Base-by-base conservation (phyloP, 1,284 basidiomycete genomes). In the Dichomitus squalens region DNA sequence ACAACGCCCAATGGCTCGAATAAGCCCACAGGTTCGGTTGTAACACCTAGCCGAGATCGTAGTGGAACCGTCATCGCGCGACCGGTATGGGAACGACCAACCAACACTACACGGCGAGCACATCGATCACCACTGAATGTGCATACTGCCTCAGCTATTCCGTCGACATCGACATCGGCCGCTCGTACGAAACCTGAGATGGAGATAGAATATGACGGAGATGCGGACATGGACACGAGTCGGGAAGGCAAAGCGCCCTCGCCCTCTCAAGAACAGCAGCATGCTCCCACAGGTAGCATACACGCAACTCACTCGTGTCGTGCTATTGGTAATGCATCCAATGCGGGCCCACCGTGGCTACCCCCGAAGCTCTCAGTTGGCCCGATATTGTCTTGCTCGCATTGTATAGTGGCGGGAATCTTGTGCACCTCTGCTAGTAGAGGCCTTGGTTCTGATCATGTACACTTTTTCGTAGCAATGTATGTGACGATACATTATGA, bases 31-130 rank as follows among this genome's bases (percentile, higher is more conserved):
- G 79, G 81, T 0, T 73, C 81, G 7, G 82, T 85, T 34, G 70
- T 85, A 14, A 76, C 84, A 4, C 75, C 75, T 7, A 67, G 78
- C 39, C 78, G 90, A 27, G 88, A 91, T 64, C 83, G 90, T 35
- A 89, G 88, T 62, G 88, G 88, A 5, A 92, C 90, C 0, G 79
- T 91, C 56, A 84, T 91, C 53, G 88, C 81, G 11, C 83, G 85
- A 8, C 79, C 84, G 0, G 68, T 80, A 11, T 88, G 86, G 86
- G 85, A 88, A 61, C 74, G 73, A 18, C 73, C 58, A 53, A 66
- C 49, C 57, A 61, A 57, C 49, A 64, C 63, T 52, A 59, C 66
- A 20, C 65, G 73, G 65, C 66, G 72, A 8, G 58, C 58, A 46
- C 66, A 71, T 49, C 72, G 73, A 43, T 66, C 72, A 46, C 72